Evolutionary conservation across 2,329 filamentous ascomycete species (phyloP).

Genomic region (Talaromyces sp.): DNA sequence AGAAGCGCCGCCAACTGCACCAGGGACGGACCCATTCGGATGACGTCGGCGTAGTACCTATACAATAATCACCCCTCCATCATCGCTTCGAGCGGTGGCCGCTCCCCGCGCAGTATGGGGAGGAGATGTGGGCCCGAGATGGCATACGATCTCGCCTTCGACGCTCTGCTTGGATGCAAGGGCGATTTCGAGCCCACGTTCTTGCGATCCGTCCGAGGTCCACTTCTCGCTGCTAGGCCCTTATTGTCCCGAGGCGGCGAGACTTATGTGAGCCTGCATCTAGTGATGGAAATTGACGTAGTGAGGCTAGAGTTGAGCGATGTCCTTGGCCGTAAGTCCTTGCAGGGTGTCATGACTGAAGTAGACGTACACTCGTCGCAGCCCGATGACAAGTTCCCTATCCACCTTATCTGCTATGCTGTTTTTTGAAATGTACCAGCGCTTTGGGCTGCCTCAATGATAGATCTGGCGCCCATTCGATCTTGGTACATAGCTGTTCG

Average conservation of each 20-base stretch:
- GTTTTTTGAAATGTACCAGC: not conserved
- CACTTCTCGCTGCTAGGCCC: not conserved
- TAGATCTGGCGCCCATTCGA: not conserved
- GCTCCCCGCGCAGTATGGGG: constrained; percentile 22
- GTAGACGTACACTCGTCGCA: not conserved
- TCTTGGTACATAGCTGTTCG: not conserved
- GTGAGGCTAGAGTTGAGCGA: not conserved
- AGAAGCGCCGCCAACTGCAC: not conserved
- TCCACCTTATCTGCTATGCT: not conserved
- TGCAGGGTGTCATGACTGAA: not conserved
- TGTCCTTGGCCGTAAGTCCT: not conserved
- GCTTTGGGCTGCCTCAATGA: not conserved
- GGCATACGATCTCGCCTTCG: not conserved
- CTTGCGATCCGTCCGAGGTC: not conserved
- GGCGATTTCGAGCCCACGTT: not conserved
- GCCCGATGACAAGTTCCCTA: not conserved
- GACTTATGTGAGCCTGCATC: not conserved
- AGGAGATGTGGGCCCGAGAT: constrained; percentile 25
- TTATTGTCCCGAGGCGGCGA: not conserved
- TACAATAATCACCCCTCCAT: constrained; percentile 29
- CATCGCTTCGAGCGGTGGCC: constrained; percentile 33
- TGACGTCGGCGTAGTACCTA: constrained; percentile 25
- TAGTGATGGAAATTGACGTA: not conserved
- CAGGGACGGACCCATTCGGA: constrained; percentile 11
- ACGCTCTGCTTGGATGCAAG: not conserved